Percentiles rank a stretch among this genome's conserved stretches.
Evolutionary conservation across 176 grass and related monocot species (phyloP).

Genomic region (Secale cereale): DNA sequence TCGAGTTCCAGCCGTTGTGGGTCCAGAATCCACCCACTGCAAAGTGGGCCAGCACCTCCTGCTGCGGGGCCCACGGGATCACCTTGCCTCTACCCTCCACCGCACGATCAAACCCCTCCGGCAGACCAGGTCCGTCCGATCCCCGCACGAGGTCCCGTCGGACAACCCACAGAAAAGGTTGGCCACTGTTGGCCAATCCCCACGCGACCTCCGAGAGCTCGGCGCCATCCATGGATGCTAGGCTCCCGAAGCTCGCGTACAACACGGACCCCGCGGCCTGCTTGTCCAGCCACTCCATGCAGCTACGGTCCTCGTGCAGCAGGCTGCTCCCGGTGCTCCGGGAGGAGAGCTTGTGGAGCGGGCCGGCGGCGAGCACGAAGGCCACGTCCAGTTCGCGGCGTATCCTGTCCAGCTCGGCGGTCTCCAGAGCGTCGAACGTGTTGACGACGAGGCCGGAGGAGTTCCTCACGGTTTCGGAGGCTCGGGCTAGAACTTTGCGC

Average conservation of each 20-base stretch:
- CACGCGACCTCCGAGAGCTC: constrained; percentile 24
- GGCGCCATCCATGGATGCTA: background rate
- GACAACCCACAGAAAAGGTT: constrained; percentile 38
- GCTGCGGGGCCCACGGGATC: constrained; percentile 41
- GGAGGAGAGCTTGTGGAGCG: constrained; percentile 33
- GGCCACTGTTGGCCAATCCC: constrained; percentile 13
- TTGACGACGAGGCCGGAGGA: constrained; percentile 24
- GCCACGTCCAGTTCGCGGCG: background rate
- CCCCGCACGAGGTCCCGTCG: background rate
- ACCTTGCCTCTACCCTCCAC: constrained; percentile 12
- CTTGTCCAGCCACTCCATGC: constrained; percentile 36
- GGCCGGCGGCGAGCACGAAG: background rate
- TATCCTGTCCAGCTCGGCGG: constrained; percentile 16
- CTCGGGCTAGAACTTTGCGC: background rate
- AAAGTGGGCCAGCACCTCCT: constrained; percentile 20
- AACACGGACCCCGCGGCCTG: background rate
- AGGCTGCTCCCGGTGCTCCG: background rate
- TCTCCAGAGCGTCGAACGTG: constrained; percentile 8
- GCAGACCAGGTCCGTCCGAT: background rate
- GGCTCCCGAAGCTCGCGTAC: constrained; percentile 50
- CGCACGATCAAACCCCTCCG: background rate
- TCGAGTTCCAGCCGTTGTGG: constrained; percentile 42
- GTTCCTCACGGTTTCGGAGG: background rate
- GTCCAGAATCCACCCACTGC: constrained; percentile 39
- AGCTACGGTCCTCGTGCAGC: background rate